Conservation (phyloP, 768 basidiomycete species). For the Tylopilus subfusipes region DNA sequence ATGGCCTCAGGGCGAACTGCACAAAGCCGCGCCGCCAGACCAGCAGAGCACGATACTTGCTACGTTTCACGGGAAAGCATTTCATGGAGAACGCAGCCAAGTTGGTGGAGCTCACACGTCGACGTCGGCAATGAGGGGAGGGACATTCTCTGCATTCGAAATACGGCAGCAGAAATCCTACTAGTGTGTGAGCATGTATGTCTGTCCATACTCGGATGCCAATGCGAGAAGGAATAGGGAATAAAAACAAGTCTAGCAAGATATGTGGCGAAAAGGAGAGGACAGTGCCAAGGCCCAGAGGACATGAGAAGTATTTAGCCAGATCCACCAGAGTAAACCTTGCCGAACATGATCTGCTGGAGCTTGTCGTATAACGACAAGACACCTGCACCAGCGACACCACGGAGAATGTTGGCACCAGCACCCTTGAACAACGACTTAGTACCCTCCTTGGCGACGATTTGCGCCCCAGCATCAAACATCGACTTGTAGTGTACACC, state of each 20-base stretch:
- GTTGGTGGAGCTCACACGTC: too few relatives aligned
- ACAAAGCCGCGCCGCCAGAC: constrained; percentile 7
- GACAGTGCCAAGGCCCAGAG: constrained; percentile 32
- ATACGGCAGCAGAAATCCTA: constrained; percentile 12
- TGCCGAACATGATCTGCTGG: constrained; percentile 94
- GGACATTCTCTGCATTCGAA: constrained; percentile 15
- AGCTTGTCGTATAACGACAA: constrained; percentile 99
- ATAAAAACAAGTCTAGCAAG: constrained; percentile 34
- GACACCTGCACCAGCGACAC: constrained; percentile 99
- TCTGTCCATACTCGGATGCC: constrained; percentile 20
- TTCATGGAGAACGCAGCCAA: constrained; percentile 3
- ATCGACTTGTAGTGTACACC: constrained; percentile 98
- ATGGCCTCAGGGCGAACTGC: constrained; percentile 61
- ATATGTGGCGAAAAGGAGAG: constrained; percentile 30
- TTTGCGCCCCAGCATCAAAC: constrained; percentile 95
- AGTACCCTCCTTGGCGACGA: constrained; percentile 91
- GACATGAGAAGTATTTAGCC: constrained; percentile 21
- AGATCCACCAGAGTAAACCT: constrained; percentile 95
- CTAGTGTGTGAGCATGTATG: constrained; percentile 25
- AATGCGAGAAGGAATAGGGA: constrained; percentile 21
- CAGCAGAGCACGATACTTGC: background rate
- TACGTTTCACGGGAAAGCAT: constrained; percentile 7
- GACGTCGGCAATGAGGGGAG: background rate
- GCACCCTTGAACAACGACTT: constrained; percentile 99
- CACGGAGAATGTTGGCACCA: constrained; percentile 94